Evolutionary conservation across 2,329 filamentous ascomycete species (phyloP), one percentile per base, ranked within the genome.

Genomic region (Xylaria sp.): DNA sequence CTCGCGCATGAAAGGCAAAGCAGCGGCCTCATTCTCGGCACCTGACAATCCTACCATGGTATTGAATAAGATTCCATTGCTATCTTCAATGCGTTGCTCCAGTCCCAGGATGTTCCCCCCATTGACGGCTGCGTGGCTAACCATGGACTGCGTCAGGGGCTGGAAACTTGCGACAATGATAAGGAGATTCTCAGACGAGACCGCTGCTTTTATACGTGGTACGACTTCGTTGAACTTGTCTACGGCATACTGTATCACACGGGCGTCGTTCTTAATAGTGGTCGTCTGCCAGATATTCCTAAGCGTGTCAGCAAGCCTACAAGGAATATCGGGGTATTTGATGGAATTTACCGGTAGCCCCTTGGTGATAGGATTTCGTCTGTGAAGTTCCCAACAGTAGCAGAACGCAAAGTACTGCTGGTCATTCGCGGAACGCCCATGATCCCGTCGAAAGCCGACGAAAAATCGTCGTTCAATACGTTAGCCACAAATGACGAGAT

Each of bases 1-100:
- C 41, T 75, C 72, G 18, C 75, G 60, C 15, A 74, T 73, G 36
- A 78, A 65, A 5, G 73, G 76, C 2, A 76, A 30, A 34, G 82
- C 77, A 18, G 78, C 77, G 6, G 70, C 65, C 65, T 79, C 75
- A 56, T 75, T 73, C 65, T 79, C 78, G 1, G 76, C 78, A 2
- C 79, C 81, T 68, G 79, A 79, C 18, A 80, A 75, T n/a, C 80
- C 81, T n/a, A 82, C 70, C 36, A 78, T 75, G 15, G 79, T 73
- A 30, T 82, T 77, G 78, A 79, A 82, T 63, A 78, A 75, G 46
- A 77, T 65, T 5, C 78, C 74, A 9, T 79, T 78, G 13, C 80
- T 79, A 25, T 81, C 75, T 0, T 75, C 73, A 43, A 82, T 78
- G 62, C 79, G 48, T 4, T 57, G 74, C 63, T 79, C 76, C 15